phyloP scores from a whole-genome alignment of 306 rosid genomes.

The Prunus mira region DNA sequence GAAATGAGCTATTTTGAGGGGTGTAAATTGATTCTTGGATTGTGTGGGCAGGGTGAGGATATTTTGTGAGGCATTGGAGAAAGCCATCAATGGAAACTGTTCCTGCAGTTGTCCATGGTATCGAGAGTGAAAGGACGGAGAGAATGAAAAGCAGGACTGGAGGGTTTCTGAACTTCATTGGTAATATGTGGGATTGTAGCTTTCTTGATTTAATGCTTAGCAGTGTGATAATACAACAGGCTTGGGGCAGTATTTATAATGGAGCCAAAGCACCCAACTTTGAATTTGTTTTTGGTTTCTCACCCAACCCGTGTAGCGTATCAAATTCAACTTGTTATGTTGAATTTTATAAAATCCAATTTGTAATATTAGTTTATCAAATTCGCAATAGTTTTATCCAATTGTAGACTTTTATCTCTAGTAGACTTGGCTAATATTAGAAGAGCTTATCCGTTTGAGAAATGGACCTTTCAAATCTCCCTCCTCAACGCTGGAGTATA shows the following conservation, averaged over 20 bases:
- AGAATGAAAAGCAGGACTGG: not conserved
- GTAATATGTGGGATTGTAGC: not conserved
- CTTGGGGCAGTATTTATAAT: not conserved
- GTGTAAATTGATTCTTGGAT: slow-evolving; percentile 21
- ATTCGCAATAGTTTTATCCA: too few species aligned
- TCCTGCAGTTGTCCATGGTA: not conserved
- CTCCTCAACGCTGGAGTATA: too few species aligned
- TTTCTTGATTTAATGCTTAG: not conserved
- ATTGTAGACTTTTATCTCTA: too few species aligned
- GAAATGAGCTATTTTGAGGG: slow-evolving; percentile 15
- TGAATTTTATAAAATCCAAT: too few species aligned
- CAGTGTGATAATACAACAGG: not conserved
- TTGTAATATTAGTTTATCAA: too few species aligned
- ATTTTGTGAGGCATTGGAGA: slow-evolving; percentile 15
- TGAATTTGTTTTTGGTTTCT: not conserved
- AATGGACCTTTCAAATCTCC: too few species aligned
- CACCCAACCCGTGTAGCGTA: too few species aligned
- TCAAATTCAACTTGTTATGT: too few species aligned
- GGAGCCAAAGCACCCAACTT: not conserved
- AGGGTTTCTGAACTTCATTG: not conserved
- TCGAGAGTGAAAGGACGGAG: not conserved
- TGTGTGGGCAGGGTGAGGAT: not conserved
- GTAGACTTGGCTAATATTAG: too few species aligned
- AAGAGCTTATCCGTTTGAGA: too few species aligned
- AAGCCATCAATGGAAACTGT: not conserved